Percentiles rank a stretch among this genome's conserved stretches.
These are phyloP conservation scores for Aspergillus olivimuriae DNA, from an alignment of 495 filamentous ascomycete species.

Conservation along the genomic window DNA sequence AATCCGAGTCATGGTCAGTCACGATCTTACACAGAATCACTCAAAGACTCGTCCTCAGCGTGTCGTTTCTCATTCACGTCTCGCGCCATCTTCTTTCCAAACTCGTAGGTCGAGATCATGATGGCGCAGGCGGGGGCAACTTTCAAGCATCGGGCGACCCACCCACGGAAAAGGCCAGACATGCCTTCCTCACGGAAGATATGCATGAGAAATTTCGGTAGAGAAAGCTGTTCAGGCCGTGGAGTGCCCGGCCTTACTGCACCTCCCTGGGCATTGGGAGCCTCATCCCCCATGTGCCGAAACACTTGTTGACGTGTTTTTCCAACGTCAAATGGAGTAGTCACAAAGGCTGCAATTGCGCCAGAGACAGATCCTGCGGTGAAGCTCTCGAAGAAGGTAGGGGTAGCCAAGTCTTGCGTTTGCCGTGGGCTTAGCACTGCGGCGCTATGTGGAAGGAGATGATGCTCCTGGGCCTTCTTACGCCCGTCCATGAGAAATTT, in stretches of 20 bases:
- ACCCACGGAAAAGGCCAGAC: constrained; percentile 79
- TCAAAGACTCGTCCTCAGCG: constrained; percentile 11
- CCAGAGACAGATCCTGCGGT: constrained; percentile 77
- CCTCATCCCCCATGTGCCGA: constrained; percentile 44
- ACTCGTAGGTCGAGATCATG: constrained; percentile 97
- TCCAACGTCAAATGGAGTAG: constrained; percentile 94
- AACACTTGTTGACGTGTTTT: constrained; percentile 91
- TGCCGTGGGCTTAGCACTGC: constrained; percentile 4
- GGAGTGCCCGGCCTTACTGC: constrained; percentile 21
- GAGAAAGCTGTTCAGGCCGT: constrained; percentile 63
- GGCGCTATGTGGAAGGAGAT: constrained; percentile 16
- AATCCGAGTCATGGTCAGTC: neutral
- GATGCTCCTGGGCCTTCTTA: constrained; percentile 38
- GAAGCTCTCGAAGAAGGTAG: constrained; percentile 82
- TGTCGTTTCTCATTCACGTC: constrained; percentile 64
- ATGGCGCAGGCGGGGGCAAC: constrained; percentile 98
- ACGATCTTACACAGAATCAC: neutral
- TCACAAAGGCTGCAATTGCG: constrained; percentile 78
- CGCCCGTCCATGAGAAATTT: constrained; percentile 57
- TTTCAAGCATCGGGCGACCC: constrained; percentile 85
- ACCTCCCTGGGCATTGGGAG: constrained; percentile 8
- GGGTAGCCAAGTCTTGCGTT: constrained; percentile 40
- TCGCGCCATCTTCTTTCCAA: constrained; percentile 83
- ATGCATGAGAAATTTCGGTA: constrained; percentile 75
- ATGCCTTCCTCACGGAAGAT: constrained; percentile 83